Base-by-base conservation (phyloP, 305 asterid genomes). In the Solanum aculeatissimum region DNA sequence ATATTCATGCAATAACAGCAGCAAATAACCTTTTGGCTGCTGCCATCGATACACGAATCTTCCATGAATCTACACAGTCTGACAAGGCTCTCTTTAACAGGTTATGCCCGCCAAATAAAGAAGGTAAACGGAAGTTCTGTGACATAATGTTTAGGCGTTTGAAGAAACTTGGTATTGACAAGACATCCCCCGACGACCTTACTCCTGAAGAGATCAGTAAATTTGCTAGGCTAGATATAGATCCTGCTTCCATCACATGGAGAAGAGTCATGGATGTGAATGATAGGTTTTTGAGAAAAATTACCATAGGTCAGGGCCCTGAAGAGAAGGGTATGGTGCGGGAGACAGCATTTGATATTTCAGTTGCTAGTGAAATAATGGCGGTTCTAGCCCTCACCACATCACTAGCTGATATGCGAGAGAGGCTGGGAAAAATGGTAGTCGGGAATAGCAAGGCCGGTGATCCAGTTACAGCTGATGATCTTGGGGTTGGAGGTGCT, bases 1-100 rank as follows among this genome's bases (percentile, higher is more conserved):
- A 97, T 86, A 97, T 97, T 87, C 98, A 97, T 87, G 99, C 98
- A 43, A 97, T 97, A 60, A 97, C 98, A 54, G 99, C 99, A 62
- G 97, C 99, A 62, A 97, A 97, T 85, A 97, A 97, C 92, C 95
- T 97, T 74, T 94, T 97, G 57, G 99, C 99, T 77, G 98, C 99
- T 21, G 98, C 99, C 78, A 95, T 97, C 86, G 99, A 97, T 84
- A 92, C 99, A 16, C 89, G 99, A 82, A 89, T 97, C 82, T 97
- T 97, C 89, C 99, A 97, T 45, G 98, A 95, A 86, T 90, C 98
- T 16, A 87, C 97, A 19, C 99, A 97, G 88, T 90, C 95, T 16
- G 98, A 97, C 89, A 97, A 93, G 87, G 99, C 97, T 84, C 98
- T 97, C 78, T 93, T 97, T 75, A 94, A 94, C 87, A 92, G 98